phyloP scores from a whole-genome alignment of 495 filamentous ascomycete species.

The Aspergillus sparsus region DNA sequence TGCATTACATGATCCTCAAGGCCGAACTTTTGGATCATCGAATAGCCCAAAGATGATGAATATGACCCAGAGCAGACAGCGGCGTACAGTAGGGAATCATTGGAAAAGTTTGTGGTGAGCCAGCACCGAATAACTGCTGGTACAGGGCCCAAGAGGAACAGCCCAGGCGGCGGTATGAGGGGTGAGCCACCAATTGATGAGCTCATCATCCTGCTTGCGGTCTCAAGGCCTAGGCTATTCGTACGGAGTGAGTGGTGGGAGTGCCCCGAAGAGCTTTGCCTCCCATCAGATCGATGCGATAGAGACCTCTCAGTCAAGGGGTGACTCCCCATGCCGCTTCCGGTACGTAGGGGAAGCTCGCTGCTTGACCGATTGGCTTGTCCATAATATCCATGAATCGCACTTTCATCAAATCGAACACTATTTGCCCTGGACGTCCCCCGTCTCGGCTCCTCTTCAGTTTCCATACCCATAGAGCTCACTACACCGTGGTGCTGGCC shows the following conservation, averaged over 20 bases:
- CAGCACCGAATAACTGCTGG: slow-evolving; percentile 96
- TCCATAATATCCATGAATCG: slow-evolving; percentile 85
- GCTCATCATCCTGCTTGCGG: slow-evolving; percentile 62
- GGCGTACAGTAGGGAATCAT: slow-evolving; percentile 84
- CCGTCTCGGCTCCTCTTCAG: slow-evolving; percentile 87
- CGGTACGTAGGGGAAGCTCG: slow-evolving; percentile 75
- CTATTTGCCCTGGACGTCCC: slow-evolving; percentile 95
- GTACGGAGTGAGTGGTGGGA: slow-evolving; percentile 79
- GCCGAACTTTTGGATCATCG: slow-evolving; percentile 70
- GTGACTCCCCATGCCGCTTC: slow-evolving; percentile 80
- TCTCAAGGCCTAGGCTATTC: slow-evolving; percentile 79
- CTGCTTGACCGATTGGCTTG: slow-evolving; percentile 76
- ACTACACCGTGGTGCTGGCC: slow-evolving; percentile 68
- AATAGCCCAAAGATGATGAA: slow-evolving; percentile 72
- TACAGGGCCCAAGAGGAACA: slow-evolving; percentile 80
- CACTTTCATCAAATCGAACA: slow-evolving; percentile 97
- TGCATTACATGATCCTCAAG: slow-evolving; percentile 65
- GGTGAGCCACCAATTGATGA: slow-evolving; percentile 66
- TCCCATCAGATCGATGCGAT: slow-evolving; percentile 95
- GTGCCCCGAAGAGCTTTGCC: slow-evolving; percentile 86
- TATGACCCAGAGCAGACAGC: slow-evolving; percentile 91
- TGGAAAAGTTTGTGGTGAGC: slow-evolving; percentile 83
- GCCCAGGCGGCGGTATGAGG: slow-evolving; percentile 72
- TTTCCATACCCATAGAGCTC: slow-evolving; percentile 74
- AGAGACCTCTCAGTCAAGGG: slow-evolving; percentile 83